Conservation (phyloP, 495 filamentous ascomycete genomes). For the Xeromyces bisporus region DNA sequence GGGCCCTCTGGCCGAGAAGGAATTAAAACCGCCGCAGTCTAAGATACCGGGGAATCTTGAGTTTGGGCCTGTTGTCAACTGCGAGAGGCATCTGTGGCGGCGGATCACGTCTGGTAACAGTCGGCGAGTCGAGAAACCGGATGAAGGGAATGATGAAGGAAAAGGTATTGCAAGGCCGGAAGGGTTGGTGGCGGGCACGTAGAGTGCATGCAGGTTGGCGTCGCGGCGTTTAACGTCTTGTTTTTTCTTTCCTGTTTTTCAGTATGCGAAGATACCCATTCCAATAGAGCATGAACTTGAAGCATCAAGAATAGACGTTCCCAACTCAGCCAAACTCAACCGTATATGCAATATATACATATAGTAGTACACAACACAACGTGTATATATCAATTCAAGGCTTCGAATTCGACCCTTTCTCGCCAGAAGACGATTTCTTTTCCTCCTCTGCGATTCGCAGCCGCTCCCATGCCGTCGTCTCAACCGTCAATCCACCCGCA, state of each 20-base stretch:
- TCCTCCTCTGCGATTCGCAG: conserved; percentile 17
- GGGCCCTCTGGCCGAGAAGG: conserved; percentile 10
- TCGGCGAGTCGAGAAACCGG: conserved; percentile 16
- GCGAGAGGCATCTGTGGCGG: conserved; percentile 29
- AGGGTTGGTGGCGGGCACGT: conserved; percentile 13
- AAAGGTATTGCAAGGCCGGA: conserved; percentile 14
- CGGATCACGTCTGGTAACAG: conserved; percentile 13
- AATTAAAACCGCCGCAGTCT: conserved; percentile 10
- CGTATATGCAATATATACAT: background rate
- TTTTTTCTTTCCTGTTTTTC: conserved; percentile 6
- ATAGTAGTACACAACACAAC: too few relatives aligned
- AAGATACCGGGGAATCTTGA: conserved; percentile 21
- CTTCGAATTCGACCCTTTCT: too few relatives aligned
- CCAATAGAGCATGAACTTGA: too few relatives aligned
- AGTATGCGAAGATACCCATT: too few relatives aligned
- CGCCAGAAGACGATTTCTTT: conserved; percentile 8
- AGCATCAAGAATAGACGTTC: background rate
- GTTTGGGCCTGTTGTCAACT: conserved; percentile 31
- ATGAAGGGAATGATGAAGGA: conserved; percentile 7
- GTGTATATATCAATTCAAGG: too few relatives aligned
- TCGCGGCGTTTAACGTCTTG: conserved; percentile 11
- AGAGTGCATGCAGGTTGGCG: conserved; percentile 6
- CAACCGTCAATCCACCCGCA: conserved; percentile 55
- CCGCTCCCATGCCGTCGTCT: conserved; percentile 67
- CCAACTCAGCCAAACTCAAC: background rate